phyloP scores from a whole-genome alignment of 1,284 basidiomycete species.

The Gomphus sp. region DNA sequence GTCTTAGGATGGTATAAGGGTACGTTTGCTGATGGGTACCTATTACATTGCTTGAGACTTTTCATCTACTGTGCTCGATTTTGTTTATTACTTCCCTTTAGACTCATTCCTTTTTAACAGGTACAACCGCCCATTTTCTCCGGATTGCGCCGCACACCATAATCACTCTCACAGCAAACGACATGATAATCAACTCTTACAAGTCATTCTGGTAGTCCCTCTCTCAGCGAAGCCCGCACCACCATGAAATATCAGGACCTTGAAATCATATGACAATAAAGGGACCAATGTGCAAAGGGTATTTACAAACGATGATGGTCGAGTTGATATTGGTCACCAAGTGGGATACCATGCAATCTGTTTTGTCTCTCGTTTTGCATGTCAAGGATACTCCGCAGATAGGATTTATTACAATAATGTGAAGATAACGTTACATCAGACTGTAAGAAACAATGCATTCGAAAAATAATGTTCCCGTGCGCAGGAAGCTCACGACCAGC shows the following conservation, averaged over 20 bases:
- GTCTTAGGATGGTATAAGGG: slow-evolving; percentile 91
- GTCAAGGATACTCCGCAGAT: too few species aligned
- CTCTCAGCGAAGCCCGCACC: neutral
- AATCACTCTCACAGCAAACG: slow-evolving; percentile 81
- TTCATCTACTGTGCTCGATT: neutral
- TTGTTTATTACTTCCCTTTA: too few species aligned
- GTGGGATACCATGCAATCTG: too few species aligned
- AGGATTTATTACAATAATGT: too few species aligned
- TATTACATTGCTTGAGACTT: neutral
- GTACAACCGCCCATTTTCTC: slow-evolving; percentile 86
- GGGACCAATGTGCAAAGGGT: too few species aligned
- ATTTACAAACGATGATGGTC: neutral
- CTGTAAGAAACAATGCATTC: too few species aligned
- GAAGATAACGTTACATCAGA: too few species aligned
- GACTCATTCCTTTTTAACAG: slow-evolving; percentile 26
- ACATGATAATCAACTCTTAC: slow-evolving; percentile 74
- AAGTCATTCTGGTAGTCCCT: slow-evolving; percentile 22
- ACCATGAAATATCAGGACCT: too few species aligned
- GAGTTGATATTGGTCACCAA: neutral
- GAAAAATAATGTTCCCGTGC: too few species aligned
- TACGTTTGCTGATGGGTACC: slow-evolving; percentile 20
- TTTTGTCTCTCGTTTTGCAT: too few species aligned
- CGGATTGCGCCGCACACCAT: slow-evolving; percentile 81
- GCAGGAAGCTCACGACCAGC: too few species aligned
- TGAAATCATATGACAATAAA: too few species aligned